A percentile compares a stretch with the other conserved stretches of the same genome.
These are phyloP conservation scores for Apiospora hydei DNA, from an alignment of 2,329 filamentous ascomycete genomes.

Conservation along the genomic window DNA sequence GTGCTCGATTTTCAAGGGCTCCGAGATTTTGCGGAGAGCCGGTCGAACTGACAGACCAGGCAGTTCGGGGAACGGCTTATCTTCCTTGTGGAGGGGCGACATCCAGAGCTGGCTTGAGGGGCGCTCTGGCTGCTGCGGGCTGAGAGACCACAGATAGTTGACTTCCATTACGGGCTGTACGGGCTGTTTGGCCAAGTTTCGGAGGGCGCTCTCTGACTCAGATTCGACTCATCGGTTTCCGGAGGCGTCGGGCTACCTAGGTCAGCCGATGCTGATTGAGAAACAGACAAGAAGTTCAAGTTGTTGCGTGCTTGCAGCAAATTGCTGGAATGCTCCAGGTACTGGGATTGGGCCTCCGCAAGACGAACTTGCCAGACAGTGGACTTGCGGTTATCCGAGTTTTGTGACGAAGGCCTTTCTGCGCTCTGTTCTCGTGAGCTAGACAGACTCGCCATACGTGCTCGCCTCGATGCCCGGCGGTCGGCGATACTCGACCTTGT, in stretches of 20 bases:
- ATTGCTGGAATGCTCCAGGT: slow-evolving; percentile 49
- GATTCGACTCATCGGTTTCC: slow-evolving; percentile 57
- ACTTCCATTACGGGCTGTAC: slow-evolving; percentile 26
- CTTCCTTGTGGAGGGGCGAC: slow-evolving; percentile 24
- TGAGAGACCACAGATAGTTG: slow-evolving; percentile 36
- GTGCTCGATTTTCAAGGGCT: slow-evolving; percentile 47
- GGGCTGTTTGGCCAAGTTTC: slow-evolving; percentile 26
- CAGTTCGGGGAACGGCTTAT: slow-evolving; percentile 31
- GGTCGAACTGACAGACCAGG: slow-evolving; percentile 46
- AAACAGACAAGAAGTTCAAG: slow-evolving; percentile 49
- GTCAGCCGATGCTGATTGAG: slow-evolving; percentile 43
- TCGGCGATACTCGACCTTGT: slow-evolving; percentile 46
- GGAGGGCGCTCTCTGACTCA: slow-evolving; percentile 38
- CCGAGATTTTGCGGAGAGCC: slow-evolving; percentile 42
- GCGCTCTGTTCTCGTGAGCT: slow-evolving; percentile 37
- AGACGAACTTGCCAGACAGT: slow-evolving; percentile 54
- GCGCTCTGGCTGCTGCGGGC: slow-evolving; percentile 24
- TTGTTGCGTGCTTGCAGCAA: slow-evolving; percentile 44
- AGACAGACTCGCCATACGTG: slow-evolving; percentile 40
- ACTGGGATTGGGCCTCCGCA: slow-evolving; percentile 54
- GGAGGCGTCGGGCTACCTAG: slow-evolving; percentile 62
- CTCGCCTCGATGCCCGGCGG: slow-evolving; percentile 47
- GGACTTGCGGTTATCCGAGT: slow-evolving; percentile 44
- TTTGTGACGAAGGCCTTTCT: slow-evolving; percentile 40
- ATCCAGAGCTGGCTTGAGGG: slow-evolving; percentile 36